phyloP scores from a whole-genome alignment of 2,329 filamentous ascomycete genomes.

The Colletotrichum sansevieriae region DNA sequence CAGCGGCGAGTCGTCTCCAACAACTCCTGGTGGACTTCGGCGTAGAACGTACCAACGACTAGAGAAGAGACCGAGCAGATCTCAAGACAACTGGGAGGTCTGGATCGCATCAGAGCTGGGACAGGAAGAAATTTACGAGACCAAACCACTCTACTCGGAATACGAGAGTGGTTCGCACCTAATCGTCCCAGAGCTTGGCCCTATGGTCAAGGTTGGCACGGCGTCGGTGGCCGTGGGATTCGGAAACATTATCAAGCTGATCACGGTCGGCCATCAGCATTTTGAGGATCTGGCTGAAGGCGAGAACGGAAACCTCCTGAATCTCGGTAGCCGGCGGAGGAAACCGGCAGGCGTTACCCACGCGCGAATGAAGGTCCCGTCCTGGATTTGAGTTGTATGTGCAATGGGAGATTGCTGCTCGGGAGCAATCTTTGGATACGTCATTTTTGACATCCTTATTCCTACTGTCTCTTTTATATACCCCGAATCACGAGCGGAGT shows the following conservation, averaged over 20 bases:
- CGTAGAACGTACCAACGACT: slow-evolving; percentile 45
- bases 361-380: slow-evolving; percentile 34
- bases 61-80: slow-evolving; percentile 44
- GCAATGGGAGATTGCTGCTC: slow-evolving; percentile 4
- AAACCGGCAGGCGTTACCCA: slow-evolving; percentile 45
- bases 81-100: slow-evolving; percentile 63
- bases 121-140: slow-evolving; percentile 60
- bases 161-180: slow-evolving; percentile 64
- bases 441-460: neutral
- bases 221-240: slow-evolving; percentile 77
- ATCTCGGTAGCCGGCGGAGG: slow-evolving; percentile 55
- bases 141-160: slow-evolving; percentile 57
- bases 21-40: slow-evolving; percentile 46
- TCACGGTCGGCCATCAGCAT: slow-evolving; percentile 74
- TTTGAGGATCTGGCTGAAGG: slow-evolving; percentile 62
- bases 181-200: slow-evolving; percentile 75
- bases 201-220: slow-evolving; percentile 72
- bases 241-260: slow-evolving; percentile 79
- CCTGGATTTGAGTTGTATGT: slow-evolving; percentile 23
- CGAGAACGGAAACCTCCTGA: slow-evolving; percentile 50
- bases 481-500: slow-evolving; percentile 38
- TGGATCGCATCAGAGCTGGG: slow-evolving; percentile 65
- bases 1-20: slow-evolving; percentile 41
- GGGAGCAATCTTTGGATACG: neutral
- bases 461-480: slow-evolving; percentile 28